These are phyloP conservation scores for Cubamyces sp. DNA, from an alignment of 768 basidiomycete genomes.

Conservation along the genomic window DNA sequence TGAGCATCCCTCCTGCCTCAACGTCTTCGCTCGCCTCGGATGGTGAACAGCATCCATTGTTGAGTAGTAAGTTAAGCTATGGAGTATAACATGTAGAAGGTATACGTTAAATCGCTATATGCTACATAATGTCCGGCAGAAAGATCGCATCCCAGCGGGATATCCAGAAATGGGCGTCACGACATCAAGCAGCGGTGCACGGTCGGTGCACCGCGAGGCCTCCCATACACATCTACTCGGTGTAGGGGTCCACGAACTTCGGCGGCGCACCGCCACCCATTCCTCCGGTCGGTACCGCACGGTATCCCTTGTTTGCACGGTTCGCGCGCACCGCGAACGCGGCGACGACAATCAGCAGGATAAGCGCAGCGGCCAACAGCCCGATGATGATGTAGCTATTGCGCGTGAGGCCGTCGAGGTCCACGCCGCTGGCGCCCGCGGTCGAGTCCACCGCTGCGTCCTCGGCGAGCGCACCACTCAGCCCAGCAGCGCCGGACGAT, in stretches of 20 bases:
- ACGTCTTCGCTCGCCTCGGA: no score
- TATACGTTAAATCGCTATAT: no score
- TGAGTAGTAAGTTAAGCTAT: no score
- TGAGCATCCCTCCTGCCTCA: no score
- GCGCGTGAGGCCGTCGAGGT: conserved; percentile 7
- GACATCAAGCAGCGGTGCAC: no score
- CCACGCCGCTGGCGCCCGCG: not conserved
- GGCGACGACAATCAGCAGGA: conserved; percentile 5
- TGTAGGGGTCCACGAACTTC: not conserved
- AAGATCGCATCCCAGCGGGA: no score
- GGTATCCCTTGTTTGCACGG: conserved; percentile 1
- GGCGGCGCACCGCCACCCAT: not conserved
- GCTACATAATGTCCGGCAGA: no score
- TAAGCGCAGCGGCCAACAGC: not conserved
- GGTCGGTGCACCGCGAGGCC: no score
- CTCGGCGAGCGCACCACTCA: not conserved
- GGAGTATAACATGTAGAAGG: no score
- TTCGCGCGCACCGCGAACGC: not conserved
- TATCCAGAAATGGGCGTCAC: no score
- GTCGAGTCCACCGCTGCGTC: not conserved
- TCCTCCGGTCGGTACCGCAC: not conserved
- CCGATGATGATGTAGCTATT: conserved; percentile 11
- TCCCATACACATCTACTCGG: not conserved
- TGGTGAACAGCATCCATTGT: no score
- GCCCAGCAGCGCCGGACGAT: no score